Conservation (phyloP, 495 filamentous ascomycete species). For the Talaromyces liani region DNA sequence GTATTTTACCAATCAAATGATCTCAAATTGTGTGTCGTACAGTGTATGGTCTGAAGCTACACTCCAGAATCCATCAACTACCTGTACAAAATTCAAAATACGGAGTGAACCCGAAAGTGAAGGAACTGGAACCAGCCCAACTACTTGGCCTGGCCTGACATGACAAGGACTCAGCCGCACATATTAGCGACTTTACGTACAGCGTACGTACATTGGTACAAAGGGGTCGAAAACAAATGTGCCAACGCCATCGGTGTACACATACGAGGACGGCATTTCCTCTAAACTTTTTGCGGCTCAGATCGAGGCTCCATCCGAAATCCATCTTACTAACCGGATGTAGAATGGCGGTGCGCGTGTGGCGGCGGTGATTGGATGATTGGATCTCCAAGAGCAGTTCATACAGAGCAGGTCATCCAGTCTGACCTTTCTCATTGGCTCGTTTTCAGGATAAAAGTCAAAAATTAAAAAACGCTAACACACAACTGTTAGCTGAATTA, state of each 20-base stretch:
- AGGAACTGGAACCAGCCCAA: too few relatives aligned
- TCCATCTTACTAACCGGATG: not conserved
- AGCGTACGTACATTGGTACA: not conserved
- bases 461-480: too few relatives aligned
- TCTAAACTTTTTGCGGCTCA: not conserved
- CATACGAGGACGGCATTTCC: not conserved
- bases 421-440: too few relatives aligned
- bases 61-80: not conserved
- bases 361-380: not conserved
- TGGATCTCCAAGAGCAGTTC: not conserved
- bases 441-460: too few relatives aligned
- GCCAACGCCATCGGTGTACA: not conserved
- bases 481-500: too few relatives aligned
- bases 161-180: not conserved
- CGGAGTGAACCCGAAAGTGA: not conserved
- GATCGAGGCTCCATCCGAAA: not conserved
- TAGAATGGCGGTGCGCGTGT: not conserved
- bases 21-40: not conserved
- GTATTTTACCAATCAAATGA: not conserved
- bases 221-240: not conserved
- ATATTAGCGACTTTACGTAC: not conserved
- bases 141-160: too few relatives aligned
- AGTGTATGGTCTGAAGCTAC: not conserved
- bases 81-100: not conserved
- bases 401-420: not conserved